phyloP scores from a whole-genome alignment of 1,139 yeast genomes.

The Taiozyma onychis region DNA sequence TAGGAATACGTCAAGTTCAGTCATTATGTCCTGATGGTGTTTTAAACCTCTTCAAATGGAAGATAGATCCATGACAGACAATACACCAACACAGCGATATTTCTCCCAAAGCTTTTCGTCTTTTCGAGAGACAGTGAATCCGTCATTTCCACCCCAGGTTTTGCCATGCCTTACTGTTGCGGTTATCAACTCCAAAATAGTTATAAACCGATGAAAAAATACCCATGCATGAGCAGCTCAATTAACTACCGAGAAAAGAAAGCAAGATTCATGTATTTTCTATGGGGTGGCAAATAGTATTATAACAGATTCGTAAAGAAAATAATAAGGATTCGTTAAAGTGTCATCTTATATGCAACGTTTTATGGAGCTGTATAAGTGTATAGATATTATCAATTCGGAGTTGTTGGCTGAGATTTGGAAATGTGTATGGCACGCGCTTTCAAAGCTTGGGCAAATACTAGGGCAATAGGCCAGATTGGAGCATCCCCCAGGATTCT shows the following conservation, averaged over 20 bases:
- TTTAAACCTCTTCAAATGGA: too few species aligned
- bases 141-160: too few species aligned
- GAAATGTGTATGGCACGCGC: conserved; percentile 48
- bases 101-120: too few species aligned
- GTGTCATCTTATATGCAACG: background rate
- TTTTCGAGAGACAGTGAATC: too few species aligned
- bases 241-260: background rate
- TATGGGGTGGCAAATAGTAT: background rate
- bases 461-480: conserved; percentile 73
- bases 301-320: background rate
- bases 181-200: too few species aligned
- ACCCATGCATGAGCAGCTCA: too few species aligned
- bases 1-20: too few species aligned
- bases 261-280: background rate
- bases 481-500: conserved; percentile 76
- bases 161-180: too few species aligned
- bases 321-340: background rate
- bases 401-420: conserved; percentile 14
- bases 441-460: conserved; percentile 71
- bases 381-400: background rate
- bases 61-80: too few species aligned
- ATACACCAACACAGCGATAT: too few species aligned
- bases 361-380: background rate
- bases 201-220: too few species aligned
- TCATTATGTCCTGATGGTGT: too few species aligned